Conservation (phyloP, 2,329 filamentous ascomycete genomes). For the Zarea fungicola region DNA sequence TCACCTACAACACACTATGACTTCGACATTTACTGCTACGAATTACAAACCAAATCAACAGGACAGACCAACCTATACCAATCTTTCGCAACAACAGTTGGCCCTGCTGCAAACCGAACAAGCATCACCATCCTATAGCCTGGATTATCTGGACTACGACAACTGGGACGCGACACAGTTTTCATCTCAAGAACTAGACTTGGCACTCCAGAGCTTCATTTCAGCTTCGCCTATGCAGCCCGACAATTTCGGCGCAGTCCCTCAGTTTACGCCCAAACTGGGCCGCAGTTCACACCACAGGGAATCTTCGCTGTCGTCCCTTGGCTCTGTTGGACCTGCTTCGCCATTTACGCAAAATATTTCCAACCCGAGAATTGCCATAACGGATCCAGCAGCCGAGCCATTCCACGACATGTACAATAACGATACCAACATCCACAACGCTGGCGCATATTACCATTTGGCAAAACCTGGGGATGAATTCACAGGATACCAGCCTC, state of each 20-base stretch:
- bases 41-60: neutral
- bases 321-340: slow-evolving; percentile 54
- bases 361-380: slow-evolving; percentile 54
- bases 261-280: slow-evolving; percentile 34
- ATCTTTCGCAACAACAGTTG: neutral
- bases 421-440: slow-evolving; percentile 18
- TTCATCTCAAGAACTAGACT: slow-evolving; percentile 4
- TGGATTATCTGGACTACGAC: slow-evolving; percentile 5
- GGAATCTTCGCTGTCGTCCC: slow-evolving; percentile 56
- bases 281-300: slow-evolving; percentile 47
- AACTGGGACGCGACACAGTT: slow-evolving; percentile 4
- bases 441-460: slow-evolving; percentile 39
- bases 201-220: slow-evolving; percentile 5
- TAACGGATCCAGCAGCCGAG: slow-evolving; percentile 45
- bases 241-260: slow-evolving; percentile 34
- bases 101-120: neutral
- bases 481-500: slow-evolving; percentile 39
- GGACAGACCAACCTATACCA: neutral
- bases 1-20: slow-evolving; percentile 9
- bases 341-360: slow-evolving; percentile 53
- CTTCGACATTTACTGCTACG: slow-evolving; percentile 3
- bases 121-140: neutral
- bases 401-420: slow-evolving; percentile 38
- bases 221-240: slow-evolving; percentile 34
- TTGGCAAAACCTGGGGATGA: slow-evolving; percentile 39